phyloP scores from a whole-genome alignment of 805 yeast species.

The Priceomyces fermenticarens region DNA sequence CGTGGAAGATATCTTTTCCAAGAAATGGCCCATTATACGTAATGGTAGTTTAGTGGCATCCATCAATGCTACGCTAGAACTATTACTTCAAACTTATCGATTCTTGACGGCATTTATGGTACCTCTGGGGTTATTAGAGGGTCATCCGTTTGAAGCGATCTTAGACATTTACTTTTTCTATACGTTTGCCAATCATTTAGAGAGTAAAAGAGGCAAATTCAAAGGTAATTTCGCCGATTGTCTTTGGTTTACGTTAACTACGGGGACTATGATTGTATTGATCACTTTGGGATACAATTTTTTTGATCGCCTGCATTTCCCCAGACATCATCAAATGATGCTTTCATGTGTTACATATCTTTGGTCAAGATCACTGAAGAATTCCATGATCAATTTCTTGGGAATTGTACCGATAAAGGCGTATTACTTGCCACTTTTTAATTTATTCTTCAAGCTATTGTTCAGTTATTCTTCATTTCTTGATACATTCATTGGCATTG shows the following conservation, averaged over 20 bases:
- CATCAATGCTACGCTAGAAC: constrained; percentile 6
- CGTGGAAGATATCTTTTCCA: constrained; percentile 8
- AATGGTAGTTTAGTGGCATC: constrained; percentile 3
- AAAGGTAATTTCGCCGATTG: constrained; percentile 51
- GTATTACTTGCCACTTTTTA: constrained; percentile 49
- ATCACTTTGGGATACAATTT: constrained; percentile 26
- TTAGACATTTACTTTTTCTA: constrained; percentile 57
- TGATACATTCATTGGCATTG: constrained; percentile 48
- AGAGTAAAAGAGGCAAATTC: constrained; percentile 44
- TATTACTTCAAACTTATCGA: constrained; percentile 43
- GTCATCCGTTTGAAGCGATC: constrained; percentile 24
- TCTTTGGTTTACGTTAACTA: constrained; percentile 49
- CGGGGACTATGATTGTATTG: constrained; percentile 46
- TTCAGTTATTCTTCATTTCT: constrained; percentile 40
- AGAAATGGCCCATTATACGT: constrained; percentile 2
- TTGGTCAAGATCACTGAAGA: constrained; percentile 59
- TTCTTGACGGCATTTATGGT: constrained; percentile 50
- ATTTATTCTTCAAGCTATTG: constrained; percentile 30
- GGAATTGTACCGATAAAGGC: constrained; percentile 53
- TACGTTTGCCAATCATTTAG: constrained; percentile 55
- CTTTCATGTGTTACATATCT: constrained; percentile 55
- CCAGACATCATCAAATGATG: constrained; percentile 37
- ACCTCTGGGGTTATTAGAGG: constrained; percentile 29
- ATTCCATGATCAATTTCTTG: constrained; percentile 52
- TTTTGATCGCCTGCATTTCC: constrained; percentile 15